These are phyloP conservation scores for Saccharata proteae DNA, from an alignment of 2,329 filamentous ascomycete species.

Conservation along the genomic window DNA sequence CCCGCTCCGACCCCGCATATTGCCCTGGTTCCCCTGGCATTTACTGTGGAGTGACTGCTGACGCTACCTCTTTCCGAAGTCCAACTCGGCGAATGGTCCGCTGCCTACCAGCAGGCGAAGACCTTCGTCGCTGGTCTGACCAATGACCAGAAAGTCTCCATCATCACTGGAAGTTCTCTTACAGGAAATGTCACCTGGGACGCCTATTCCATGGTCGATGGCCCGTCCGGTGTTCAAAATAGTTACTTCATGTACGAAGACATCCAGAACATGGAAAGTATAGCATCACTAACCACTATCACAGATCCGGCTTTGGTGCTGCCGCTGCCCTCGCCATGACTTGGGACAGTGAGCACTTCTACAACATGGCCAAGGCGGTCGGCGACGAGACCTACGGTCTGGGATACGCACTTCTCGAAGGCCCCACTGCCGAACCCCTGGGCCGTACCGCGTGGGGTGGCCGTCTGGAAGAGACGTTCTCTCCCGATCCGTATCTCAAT, in stretches of 20 bases:
- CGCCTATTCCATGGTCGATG: constrained; percentile 13
- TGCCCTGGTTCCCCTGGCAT: neutral
- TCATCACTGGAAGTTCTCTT: constrained; percentile 5
- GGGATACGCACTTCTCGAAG: constrained; percentile 14
- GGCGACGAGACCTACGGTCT: constrained; percentile 13
- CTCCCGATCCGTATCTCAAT: constrained; percentile 14
- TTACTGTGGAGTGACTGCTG: too few species aligned
- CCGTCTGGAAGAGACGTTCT: constrained; percentile 14
- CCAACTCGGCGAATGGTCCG: constrained; percentile 5
- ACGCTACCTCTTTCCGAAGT: neutral
- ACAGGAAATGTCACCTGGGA: constrained; percentile 11
- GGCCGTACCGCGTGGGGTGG: constrained; percentile 16
- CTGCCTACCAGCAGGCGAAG: constrained; percentile 3
- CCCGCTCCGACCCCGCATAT: neutral
- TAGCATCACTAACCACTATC: too few species aligned
- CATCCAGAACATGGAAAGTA: neutral
- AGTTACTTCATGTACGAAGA: constrained; percentile 12
- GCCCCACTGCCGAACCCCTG: constrained; percentile 15
- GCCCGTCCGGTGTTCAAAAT: constrained; percentile 13
- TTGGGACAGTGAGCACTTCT: constrained; percentile 12
- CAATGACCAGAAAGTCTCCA: constrained; percentile 4
- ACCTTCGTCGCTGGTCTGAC: constrained; percentile 3
- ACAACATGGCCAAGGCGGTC: constrained; percentile 11
- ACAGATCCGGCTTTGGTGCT: constrained; percentile 13
- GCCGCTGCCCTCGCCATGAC: constrained; percentile 15